phyloP scores from a whole-genome alignment of 768 basidiomycete species.

The Suillus lakei region DNA sequence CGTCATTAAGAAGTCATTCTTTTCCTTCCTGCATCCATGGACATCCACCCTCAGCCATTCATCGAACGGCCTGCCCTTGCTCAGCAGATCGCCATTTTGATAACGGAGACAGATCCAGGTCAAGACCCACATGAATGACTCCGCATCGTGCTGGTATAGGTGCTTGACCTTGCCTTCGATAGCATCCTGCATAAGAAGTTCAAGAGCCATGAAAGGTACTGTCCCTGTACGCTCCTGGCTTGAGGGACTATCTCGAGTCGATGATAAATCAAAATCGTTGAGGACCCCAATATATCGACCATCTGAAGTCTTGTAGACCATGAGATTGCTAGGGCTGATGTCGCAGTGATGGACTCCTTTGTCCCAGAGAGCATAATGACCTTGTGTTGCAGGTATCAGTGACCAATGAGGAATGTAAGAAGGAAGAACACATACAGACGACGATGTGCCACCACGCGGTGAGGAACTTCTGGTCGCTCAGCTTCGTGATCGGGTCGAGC shows the following conservation, averaged over 20 bases:
- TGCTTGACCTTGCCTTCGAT: background rate
- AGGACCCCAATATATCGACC: slow-evolving; percentile 12
- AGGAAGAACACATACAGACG: background rate
- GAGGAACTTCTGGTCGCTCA: background rate
- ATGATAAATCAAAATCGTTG: slow-evolving; percentile 16
- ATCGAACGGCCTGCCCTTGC: background rate
- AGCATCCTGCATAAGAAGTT: slow-evolving; percentile 2
- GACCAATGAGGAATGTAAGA: background rate
- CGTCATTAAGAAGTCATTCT: too few species aligned
- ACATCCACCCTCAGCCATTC: background rate
- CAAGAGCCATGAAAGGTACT: slow-evolving; percentile 14
- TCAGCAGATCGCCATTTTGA: background rate
- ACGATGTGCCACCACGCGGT: slow-evolving; percentile 11
- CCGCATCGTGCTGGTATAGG: background rate
- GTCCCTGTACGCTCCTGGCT: slow-evolving; percentile 14
- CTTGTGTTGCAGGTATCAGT: background rate
- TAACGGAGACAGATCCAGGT: slow-evolving; percentile 1
- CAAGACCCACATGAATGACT: slow-evolving; percentile 5
- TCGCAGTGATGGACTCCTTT: slow-evolving; percentile 9
- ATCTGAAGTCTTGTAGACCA: slow-evolving; percentile 5
- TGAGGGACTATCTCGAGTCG: background rate
- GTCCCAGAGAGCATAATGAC: slow-evolving; percentile 11
- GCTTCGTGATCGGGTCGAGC: slow-evolving; percentile 7
- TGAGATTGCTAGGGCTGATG: slow-evolving; percentile 15
- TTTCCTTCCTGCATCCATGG: background rate